Percentiles rank a stretch among this genome's conserved stretches.
These are phyloP conservation scores for Artemisia princeps DNA, from an alignment of 140 eudicot genomes.

Conservation along the genomic window DNA sequence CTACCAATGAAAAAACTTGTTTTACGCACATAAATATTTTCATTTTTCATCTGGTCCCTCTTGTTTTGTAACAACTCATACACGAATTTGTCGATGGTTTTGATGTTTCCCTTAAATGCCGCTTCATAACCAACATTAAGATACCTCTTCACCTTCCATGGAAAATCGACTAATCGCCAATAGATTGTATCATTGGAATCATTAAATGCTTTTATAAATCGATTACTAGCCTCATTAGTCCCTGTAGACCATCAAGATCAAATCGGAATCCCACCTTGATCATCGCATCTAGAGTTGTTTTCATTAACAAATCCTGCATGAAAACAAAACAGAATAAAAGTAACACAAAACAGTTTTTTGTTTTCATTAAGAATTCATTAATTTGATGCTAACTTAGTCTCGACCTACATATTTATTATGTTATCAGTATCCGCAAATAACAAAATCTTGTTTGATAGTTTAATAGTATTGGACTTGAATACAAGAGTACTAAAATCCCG, in stretches of 20 bases:
- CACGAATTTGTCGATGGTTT: background rate
- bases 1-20: too few species aligned
- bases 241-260: slow-evolving; percentile 53
- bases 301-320: slow-evolving; percentile 52
- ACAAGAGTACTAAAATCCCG: slow-evolving; percentile 51
- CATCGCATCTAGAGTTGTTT: slow-evolving; percentile 50
- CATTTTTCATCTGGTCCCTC: too few species aligned
- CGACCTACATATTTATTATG: slow-evolving; percentile 25
- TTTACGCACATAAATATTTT: too few species aligned
- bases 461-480: slow-evolving; percentile 37
- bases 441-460: slow-evolving; percentile 33
- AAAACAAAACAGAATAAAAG: background rate
- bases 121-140: slow-evolving; percentile 54
- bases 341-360: background rate
- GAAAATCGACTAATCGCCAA: slow-evolving; percentile 51
- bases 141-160: slow-evolving; percentile 46
- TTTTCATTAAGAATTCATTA: background rate
- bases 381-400: background rate
- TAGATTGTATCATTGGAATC: slow-evolving; percentile 40
- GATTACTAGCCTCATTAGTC: slow-evolving; percentile 35
- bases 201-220: slow-evolving; percentile 52
- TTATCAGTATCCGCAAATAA: slow-evolving; percentile 21
- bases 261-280: slow-evolving; percentile 61
- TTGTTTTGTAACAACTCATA: too few species aligned
- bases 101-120: slow-evolving; percentile 30